Evolutionary conservation across 306 rosid species (phyloP).

Genomic region (Dryas octopetala): DNA sequence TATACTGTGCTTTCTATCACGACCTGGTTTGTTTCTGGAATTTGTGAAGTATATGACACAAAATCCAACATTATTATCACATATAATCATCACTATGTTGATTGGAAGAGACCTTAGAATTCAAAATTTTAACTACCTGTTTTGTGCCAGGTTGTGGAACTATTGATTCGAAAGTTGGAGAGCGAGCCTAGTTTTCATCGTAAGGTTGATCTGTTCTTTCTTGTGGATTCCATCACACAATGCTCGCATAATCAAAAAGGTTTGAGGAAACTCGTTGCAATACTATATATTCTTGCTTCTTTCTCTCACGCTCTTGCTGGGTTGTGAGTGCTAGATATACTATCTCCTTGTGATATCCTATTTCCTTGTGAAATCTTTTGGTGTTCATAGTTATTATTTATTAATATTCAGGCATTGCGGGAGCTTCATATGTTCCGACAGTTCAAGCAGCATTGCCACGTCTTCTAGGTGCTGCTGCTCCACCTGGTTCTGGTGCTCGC

Average conservation of each 20-base stretch:
- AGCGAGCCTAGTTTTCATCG: conserved; percentile 87
- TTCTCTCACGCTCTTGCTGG: neutral
- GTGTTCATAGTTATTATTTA: neutral
- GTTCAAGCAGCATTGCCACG: conserved; percentile 99
- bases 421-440: conserved; percentile 89
- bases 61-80: neutral
- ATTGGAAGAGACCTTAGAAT: conserved; percentile 11
- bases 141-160: conserved; percentile 88
- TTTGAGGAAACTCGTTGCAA: neutral
- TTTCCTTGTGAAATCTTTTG: neutral
- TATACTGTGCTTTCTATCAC: neutral
- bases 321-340: neutral
- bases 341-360: neutral
- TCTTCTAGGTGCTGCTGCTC: conserved; percentile 97
- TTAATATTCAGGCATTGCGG: conserved; percentile 76
- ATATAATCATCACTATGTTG: neutral
- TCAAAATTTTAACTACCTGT: conserved; percentile 20
- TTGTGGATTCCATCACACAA: conserved; percentile 97
- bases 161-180: conserved; percentile 93
- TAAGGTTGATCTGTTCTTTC: conserved; percentile 93
- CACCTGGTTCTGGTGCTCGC: conserved; percentile 83
- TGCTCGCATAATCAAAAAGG: conserved; percentile 94
- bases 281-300: neutral
- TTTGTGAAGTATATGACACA: neutral
- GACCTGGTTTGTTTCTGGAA: neutral